A percentile compares a stretch with the other conserved stretches of the same genome.
phyloP scores from a whole-genome alignment of 768 basidiomycete genomes.

The Pleurotus tuber-regium region DNA sequence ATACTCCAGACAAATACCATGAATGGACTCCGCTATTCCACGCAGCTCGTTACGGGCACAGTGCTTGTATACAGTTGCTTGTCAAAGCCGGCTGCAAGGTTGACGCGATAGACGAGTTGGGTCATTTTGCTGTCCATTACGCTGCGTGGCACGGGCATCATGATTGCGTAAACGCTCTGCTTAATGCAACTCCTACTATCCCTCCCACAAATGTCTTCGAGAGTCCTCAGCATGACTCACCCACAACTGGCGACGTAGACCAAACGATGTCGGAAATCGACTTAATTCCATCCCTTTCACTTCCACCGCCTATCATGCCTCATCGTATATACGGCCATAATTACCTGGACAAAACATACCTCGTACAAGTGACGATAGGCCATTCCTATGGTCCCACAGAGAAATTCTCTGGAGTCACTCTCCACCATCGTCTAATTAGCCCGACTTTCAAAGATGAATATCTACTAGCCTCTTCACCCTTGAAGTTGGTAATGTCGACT shows the following conservation, averaged over 20 bases:
- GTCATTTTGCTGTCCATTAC: constrained; percentile 85
- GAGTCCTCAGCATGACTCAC: constrained; percentile 32
- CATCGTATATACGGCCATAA: constrained; percentile 97
- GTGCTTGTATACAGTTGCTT: constrained; percentile 71
- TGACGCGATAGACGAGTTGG: constrained; percentile 79
- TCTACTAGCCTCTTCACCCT: constrained; percentile 71
- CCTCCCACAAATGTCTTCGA: constrained; percentile 22
- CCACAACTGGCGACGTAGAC: constrained; percentile 32
- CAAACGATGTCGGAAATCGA: constrained; percentile 74
- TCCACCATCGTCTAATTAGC: constrained; percentile 73
- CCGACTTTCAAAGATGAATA: constrained; percentile 65
- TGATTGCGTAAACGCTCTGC: constrained; percentile 58
- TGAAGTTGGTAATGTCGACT: constrained; percentile 95
- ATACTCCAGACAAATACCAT: constrained; percentile 91
- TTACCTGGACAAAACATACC: constrained; percentile 80
- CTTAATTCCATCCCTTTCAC: constrained; percentile 88
- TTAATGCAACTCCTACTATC: constrained; percentile 38
- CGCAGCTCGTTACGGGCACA: constrained; percentile 84
- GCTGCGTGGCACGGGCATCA: constrained; percentile 96
- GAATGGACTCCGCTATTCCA: constrained; percentile 99
- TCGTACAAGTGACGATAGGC: constrained; percentile 87
- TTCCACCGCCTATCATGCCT: constrained; percentile 98
- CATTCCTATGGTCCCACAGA: constrained; percentile 44
- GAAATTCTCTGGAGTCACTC: constrained; percentile 48
- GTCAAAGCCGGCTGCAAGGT: constrained; percentile 77